Evolutionary conservation across 2,329 filamentous ascomycete species (phyloP), one percentile per base, ranked within the genome.

Genomic region (Apiospora sp.): DNA sequence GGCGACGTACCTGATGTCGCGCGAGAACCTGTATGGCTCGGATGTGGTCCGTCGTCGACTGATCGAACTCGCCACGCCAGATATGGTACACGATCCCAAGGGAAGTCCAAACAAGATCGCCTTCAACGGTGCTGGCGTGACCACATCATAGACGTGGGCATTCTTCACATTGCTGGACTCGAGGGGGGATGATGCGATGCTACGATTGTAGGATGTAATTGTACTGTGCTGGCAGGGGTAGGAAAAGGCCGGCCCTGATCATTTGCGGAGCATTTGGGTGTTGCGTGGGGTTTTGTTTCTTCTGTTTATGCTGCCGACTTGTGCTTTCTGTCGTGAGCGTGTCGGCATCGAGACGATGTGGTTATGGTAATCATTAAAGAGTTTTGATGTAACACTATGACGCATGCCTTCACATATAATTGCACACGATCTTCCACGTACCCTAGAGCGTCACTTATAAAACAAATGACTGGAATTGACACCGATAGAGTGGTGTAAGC

Each of bases 71-170:
- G 78, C 72, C 7, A 79, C 77, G 6, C 70, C 30, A 5, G 72
- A 73, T 44, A 75, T 73, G 73, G 77, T 80, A n/a, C 51, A 73
- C 69, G 74, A 76, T 46, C 51, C 73, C 4, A 75, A 74, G 0
- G 75, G 76, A n/a, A 78, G 75, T 27, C 74, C 76, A 13, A 79
- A 80, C 64, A 24, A 76, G 46, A 78, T 80, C 49, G 77, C 76
- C 6, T 80, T 78, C 73, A 80, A 80, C 71, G 78, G 78, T n/a
- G 71, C 46, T 37, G n/a, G 76, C 27, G 58, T 41, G 13, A 41
- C 34, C 34, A 34, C 30, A 12, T 34, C 19, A 64, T 64, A 64
- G 58, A 24, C 34, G 4, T 19, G 16, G 30, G 19, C 58, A 8
- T 64, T 19, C 19, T n/a, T 34, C 19, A 41, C 6, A 10, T 64